Conservation (phyloP, 768 basidiomycete genomes). For the Tylopilus felleus region DNA sequence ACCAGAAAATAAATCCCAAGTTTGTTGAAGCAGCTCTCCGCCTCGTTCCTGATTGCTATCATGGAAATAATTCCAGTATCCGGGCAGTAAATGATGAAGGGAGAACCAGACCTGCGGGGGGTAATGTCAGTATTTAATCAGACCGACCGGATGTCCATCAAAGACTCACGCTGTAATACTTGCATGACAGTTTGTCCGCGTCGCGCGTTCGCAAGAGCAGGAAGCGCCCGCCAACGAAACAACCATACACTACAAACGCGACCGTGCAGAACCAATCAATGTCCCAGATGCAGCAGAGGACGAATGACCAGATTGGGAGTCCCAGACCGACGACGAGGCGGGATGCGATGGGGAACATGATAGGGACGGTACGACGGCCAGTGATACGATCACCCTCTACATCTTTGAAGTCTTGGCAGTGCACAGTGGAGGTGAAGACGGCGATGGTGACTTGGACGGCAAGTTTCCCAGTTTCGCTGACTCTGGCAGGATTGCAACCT, state of each 20-base stretch:
- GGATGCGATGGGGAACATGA: slow-evolving; percentile 38
- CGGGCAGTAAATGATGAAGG: slow-evolving; percentile 34
- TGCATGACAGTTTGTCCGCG: slow-evolving; percentile 36
- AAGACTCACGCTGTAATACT: slow-evolving; percentile 34
- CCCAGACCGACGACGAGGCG: slow-evolving; percentile 32
- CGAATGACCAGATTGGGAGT: slow-evolving; percentile 38
- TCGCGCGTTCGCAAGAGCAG: slow-evolving; percentile 24
- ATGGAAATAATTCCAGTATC: slow-evolving; percentile 36
- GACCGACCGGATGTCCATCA: not conserved
- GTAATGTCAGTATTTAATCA: not conserved
- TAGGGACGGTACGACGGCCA: slow-evolving; percentile 43
- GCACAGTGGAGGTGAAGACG: slow-evolving; percentile 44
- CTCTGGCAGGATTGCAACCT: slow-evolving; percentile 22
- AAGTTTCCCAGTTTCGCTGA: slow-evolving; percentile 28
- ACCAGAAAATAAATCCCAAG: slow-evolving; percentile 17
- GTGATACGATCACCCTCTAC: slow-evolving; percentile 37
- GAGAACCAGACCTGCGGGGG: slow-evolving; percentile 33
- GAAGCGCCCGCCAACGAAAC: slow-evolving; percentile 35
- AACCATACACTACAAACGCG: slow-evolving; percentile 30
- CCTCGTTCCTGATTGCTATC: slow-evolving; percentile 4
- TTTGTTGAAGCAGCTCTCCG: slow-evolving; percentile 16
- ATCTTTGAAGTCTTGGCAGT: slow-evolving; percentile 50
- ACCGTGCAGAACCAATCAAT: slow-evolving; percentile 25
- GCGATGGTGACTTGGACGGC: slow-evolving; percentile 36
- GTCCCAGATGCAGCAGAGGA: slow-evolving; percentile 35